Conservation (phyloP, 768 basidiomycete species). For the Sistotremastrum suecicum region DNA sequence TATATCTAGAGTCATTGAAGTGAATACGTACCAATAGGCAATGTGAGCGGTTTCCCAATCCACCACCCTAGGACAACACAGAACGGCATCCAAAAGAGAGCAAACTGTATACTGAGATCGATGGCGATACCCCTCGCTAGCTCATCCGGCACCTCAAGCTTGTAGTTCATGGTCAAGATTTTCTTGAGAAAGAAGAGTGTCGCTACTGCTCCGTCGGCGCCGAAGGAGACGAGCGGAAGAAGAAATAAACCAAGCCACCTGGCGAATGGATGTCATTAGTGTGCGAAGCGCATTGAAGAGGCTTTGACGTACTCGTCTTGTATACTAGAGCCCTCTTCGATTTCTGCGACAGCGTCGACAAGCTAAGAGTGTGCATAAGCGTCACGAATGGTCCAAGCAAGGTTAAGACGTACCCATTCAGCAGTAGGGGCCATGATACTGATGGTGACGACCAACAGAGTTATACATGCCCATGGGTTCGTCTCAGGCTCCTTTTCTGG, state of each 20-base stretch:
- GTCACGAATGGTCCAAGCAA: neutral
- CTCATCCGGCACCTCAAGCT: conserved; percentile 30
- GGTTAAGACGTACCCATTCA: conserved; percentile 39
- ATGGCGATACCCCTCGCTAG: conserved; percentile 58
- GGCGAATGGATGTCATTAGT: neutral
- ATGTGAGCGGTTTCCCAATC: conserved; percentile 38
- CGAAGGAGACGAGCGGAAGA: conserved; percentile 59
- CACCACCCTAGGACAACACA: conserved; percentile 59
- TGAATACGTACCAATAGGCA: conserved; percentile 48
- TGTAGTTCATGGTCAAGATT: conserved; percentile 19
- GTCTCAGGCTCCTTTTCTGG: conserved; percentile 26
- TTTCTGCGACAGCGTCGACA: conserved; percentile 49
- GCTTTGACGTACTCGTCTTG: conserved; percentile 32
- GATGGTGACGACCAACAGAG: conserved; percentile 36
- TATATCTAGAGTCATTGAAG: no score
- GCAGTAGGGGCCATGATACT: conserved; percentile 54
- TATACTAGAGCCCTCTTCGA: conserved; percentile 30
- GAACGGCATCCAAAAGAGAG: conserved; percentile 68
- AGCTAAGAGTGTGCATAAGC: conserved; percentile 23
- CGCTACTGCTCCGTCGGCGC: conserved; percentile 53
- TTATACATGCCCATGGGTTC: conserved; percentile 49
- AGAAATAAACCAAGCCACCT: conserved; percentile 67
- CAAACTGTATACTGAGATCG: conserved; percentile 67
- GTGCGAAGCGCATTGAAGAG: neutral
- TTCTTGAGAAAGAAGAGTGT: conserved; percentile 40